These are phyloP conservation scores for Trametes cubensis DNA, from an alignment of 768 basidiomycete species.

Conservation along the genomic window DNA sequence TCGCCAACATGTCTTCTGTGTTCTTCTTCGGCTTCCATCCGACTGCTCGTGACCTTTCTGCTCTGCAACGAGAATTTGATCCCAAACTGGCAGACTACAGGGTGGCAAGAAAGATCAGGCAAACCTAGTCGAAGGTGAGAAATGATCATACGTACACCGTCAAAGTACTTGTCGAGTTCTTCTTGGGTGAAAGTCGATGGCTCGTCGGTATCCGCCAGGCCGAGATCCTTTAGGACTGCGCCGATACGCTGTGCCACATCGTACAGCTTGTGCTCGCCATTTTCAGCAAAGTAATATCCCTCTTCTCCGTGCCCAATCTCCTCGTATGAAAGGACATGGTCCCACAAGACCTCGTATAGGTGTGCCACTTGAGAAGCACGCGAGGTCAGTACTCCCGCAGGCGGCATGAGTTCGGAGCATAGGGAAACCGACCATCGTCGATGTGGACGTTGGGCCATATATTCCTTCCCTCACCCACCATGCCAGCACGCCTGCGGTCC, in stretches of 20 bases:
- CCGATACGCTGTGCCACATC: slow-evolving; percentile 39
- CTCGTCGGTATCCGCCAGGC: slow-evolving; percentile 32
- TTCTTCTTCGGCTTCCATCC: slow-evolving; percentile 51
- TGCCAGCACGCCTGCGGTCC: slow-evolving; percentile 50
- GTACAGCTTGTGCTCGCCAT: slow-evolving; percentile 30
- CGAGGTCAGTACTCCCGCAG: slow-evolving; percentile 35
- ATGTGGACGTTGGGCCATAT: slow-evolving; percentile 61
- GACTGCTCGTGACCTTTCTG: slow-evolving; percentile 35
- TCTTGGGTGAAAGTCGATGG: slow-evolving; percentile 45
- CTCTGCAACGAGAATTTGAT: slow-evolving; percentile 22
- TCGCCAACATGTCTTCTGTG: slow-evolving; percentile 45
- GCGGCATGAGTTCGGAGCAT: background rate
- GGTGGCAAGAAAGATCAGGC: background rate
- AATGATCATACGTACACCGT: slow-evolving; percentile 5
- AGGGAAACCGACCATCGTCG: slow-evolving; percentile 45
- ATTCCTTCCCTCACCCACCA: slow-evolving; percentile 60
- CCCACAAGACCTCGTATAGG: slow-evolving; percentile 43
- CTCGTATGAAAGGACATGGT: slow-evolving; percentile 31
- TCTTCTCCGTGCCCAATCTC: slow-evolving; percentile 34
- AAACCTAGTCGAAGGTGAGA: no score
- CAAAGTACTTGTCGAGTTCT: slow-evolving; percentile 44
- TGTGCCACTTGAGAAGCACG: slow-evolving; percentile 14
- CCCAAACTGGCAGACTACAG: slow-evolving; percentile 16
- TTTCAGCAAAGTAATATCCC: slow-evolving; percentile 35
- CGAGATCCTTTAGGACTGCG: slow-evolving; percentile 32